Conservation (phyloP, 2,329 filamentous ascomycete species). For the Fusarium burgessii region DNA sequence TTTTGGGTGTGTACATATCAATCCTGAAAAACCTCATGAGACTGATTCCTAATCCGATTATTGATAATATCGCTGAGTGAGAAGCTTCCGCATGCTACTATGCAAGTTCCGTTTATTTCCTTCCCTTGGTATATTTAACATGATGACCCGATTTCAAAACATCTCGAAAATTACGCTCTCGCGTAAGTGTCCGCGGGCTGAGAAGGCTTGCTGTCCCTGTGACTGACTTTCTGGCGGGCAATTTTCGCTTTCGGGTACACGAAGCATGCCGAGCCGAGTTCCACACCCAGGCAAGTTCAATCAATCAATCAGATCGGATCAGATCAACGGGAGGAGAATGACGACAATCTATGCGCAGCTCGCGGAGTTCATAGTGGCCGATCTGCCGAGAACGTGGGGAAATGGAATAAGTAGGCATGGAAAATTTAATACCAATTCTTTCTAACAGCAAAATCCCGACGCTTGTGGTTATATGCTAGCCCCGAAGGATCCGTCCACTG, state of each 20-base stretch:
- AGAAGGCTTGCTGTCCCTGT: constrained; percentile 8
- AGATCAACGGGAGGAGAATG: constrained; percentile 6
- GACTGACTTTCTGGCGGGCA: constrained; percentile 22
- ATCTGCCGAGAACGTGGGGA: constrained; percentile 40
- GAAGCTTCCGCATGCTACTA: constrained; percentile 34
- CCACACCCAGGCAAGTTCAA: constrained; percentile 4
- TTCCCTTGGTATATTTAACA: background rate
- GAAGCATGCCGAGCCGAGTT: constrained; percentile 30
- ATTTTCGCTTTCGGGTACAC: constrained; percentile 40
- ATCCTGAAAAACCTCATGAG: background rate
- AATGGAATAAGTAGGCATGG: background rate
- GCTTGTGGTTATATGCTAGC: constrained; percentile 27
- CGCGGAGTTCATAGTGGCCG: constrained; percentile 31
- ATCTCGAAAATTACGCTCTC: background rate
- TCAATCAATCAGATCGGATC: background rate
- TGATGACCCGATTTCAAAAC: background rate
- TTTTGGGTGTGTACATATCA: constrained; percentile 24
- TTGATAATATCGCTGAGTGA: constrained; percentile 26
- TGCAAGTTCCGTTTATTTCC: background rate
- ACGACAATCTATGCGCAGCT: background rate
- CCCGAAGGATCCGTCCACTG: constrained; percentile 26
- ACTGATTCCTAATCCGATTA: constrained; percentile 40
- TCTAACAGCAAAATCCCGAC: background rate
- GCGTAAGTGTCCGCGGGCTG: background rate
- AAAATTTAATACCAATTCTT: background rate